Conservation (phyloP, 192 early-diverging fungal genomes). For the Backusella macrospora region DNA sequence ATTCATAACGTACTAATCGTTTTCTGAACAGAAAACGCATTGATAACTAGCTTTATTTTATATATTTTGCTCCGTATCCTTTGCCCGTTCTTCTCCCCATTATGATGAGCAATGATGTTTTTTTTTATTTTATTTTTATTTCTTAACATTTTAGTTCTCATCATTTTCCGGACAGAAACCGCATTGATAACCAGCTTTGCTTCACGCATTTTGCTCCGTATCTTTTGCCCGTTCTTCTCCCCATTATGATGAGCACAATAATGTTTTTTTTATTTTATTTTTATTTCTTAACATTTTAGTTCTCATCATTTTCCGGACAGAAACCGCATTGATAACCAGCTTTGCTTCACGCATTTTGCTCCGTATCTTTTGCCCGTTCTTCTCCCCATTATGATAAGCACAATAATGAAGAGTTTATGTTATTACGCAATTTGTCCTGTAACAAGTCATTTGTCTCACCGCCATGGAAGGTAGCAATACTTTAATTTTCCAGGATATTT, state of each 20-base stretch:
- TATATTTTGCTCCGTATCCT: slow-evolving; percentile 12
- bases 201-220: slow-evolving; percentile 9
- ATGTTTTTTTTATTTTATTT: too few species aligned
- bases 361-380: slow-evolving; percentile 13
- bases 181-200: background rate
- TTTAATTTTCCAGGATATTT: slow-evolving; percentile 13
- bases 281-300: too few species aligned
- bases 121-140: too few species aligned
- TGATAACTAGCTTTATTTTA: background rate
- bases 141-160: too few species aligned
- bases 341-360: slow-evolving; percentile 4
- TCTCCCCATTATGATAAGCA: slow-evolving; percentile 10
- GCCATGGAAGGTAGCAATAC: slow-evolving; percentile 12
- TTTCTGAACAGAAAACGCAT: slow-evolving; percentile 1
- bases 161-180: slow-evolving; percentile 8
- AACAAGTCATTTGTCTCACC: slow-evolving; percentile 14
- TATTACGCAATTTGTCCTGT: slow-evolving; percentile 8
- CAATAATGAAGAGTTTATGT: background rate
- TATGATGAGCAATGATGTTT: slow-evolving; percentile 13
- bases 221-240: slow-evolving; percentile 11
- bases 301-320: slow-evolving; percentile 2
- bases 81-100: slow-evolving; percentile 14
- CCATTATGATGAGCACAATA: slow-evolving; percentile 15
- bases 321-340: slow-evolving; percentile 4
- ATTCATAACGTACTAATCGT: background rate